Base-by-base conservation (phyloP, 495 filamentous ascomycete species). In the Aspergillus mulundensis region DNA sequence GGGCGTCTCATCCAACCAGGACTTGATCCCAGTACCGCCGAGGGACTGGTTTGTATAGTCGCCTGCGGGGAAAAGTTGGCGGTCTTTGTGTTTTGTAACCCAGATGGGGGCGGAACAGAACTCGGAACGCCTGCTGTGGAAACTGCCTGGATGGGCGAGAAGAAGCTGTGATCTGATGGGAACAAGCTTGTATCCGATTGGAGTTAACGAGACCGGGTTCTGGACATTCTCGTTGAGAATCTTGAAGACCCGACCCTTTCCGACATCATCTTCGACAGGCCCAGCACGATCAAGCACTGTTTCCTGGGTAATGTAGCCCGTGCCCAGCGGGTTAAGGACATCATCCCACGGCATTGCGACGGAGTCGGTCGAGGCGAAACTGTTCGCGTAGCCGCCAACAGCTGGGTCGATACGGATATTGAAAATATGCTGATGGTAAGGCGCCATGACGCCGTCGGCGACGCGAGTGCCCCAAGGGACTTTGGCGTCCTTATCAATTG, bases 391-490 rank as follows among this genome's bases (percentile, higher is more conserved):
- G 1, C 91, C 93, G 53, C 89, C 91, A 45, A 96, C 75, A 41
- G 81, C 78, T 0, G 92, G 91, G 68, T 96, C 91, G 7, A 96
- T 81, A 20, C 92, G 89, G 0, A 96, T 83, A 18, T 81, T 88
- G 75, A 97, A 94, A 56, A 96, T 85, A 70, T 97, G 92, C 62
- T 96, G 92, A 62, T 96, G 92, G 59, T 87, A 80, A 47, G 83
- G 73, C 0, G 81, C 90, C 5, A 96, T 74, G 4, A 91, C 90
- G 0, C 92, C 92, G 0, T 90, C 90, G 46, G 88, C 87, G 5
- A 97, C 89, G 38, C 90, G 72, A 0, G 91, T 96, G 28, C 92
- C 92, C 71, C 85, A 96, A 25, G 78, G 85, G 0, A 73, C 67
- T 1, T 60, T 61, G 25, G 84, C 79, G 5, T 47, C 64, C 3